These are phyloP conservation scores for Trypanosoma vivax DNA, from an alignment of 208 protist genomes.

Conservation along the genomic window DNA sequence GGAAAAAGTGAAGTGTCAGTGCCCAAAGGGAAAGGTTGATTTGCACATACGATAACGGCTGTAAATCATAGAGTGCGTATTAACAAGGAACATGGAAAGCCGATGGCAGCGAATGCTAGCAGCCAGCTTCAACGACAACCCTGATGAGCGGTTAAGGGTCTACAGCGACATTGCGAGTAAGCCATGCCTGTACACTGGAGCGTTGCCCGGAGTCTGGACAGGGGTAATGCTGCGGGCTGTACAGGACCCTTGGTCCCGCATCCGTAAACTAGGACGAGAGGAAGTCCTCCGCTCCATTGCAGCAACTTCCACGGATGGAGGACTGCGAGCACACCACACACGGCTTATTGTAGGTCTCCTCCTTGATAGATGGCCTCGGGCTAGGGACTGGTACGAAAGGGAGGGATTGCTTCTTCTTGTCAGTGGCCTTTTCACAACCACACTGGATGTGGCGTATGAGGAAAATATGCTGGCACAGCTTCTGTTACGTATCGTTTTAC, in stretches of 20 bases:
- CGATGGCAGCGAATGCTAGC: slow-evolving; percentile 7
- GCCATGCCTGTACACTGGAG: not conserved
- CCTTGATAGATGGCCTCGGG: slow-evolving; percentile 6
- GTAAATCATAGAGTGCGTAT: not conserved
- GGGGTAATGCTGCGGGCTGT: slow-evolving; percentile 49
- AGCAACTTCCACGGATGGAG: not conserved
- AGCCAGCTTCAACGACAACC: slow-evolving; percentile 14
- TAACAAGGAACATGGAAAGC: not conserved
- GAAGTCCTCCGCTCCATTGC: not conserved
- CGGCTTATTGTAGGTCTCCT: slow-evolving; percentile 2
- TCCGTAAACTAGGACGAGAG: slow-evolving; percentile 21
- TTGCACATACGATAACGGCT: not conserved
- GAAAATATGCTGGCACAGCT: slow-evolving; percentile 3
- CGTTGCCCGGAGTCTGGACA: slow-evolving; percentile 16
- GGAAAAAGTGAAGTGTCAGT: too few relatives aligned
- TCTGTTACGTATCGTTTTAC: slow-evolving; percentile 24
- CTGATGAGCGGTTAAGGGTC: slow-evolving; percentile 26
- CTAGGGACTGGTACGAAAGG: slow-evolving; percentile 21
- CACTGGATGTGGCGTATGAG: not conserved
- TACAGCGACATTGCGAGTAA: slow-evolving; percentile 8
- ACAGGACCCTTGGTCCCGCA: slow-evolving; percentile 66
- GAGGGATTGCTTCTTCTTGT: slow-evolving; percentile 16
- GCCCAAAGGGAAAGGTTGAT: not conserved
- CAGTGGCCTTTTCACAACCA: not conserved
- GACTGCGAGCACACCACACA: not conserved